phyloP scores from a whole-genome alignment of 1,284 basidiomycete genomes.

The Sanghuangporus weigelae region DNA sequence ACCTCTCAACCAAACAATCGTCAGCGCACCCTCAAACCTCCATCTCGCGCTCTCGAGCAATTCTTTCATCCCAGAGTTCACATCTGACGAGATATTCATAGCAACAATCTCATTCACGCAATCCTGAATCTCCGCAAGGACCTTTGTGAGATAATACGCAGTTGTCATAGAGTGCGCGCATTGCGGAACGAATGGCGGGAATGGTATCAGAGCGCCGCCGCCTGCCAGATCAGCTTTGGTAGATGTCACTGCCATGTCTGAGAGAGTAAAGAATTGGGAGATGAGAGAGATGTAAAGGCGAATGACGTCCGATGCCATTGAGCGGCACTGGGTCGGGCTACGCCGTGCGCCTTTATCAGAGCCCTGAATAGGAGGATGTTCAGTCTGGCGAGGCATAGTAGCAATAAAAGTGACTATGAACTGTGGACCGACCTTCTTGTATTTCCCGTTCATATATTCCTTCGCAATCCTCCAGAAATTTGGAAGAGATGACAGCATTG shows the following conservation, averaged over 20 bases:
- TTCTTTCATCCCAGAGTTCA: conserved; percentile 58
- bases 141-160: conserved; percentile 73
- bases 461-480: conserved; percentile 94
- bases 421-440: conserved; percentile 59
- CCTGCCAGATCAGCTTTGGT: conserved; percentile 28
- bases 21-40: conserved; percentile 83
- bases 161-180: conserved; percentile 82
- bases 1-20: conserved; percentile 83
- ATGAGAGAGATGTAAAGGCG: conserved; percentile 84
- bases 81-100: conserved; percentile 80
- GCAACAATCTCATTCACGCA: conserved; percentile 76
- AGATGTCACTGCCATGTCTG: conserved; percentile 62
- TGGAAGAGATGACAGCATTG: conserved; percentile 69
- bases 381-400: neutral
- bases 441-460: conserved; percentile 88
- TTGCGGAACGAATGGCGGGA: conserved; percentile 65
- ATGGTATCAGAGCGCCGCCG: conserved; percentile 24
- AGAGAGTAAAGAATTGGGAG: conserved; percentile 88
- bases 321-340: conserved; percentile 78
- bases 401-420: conserved; percentile 25
- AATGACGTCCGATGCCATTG: conserved; percentile 89
- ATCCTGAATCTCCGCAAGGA: conserved; percentile 82
- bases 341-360: conserved; percentile 40
- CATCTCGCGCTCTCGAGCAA: conserved; percentile 83
- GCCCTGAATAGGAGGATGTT: neutral